Conservation (phyloP, 305 asterid species). For the Fraxinus albicans region DNA sequence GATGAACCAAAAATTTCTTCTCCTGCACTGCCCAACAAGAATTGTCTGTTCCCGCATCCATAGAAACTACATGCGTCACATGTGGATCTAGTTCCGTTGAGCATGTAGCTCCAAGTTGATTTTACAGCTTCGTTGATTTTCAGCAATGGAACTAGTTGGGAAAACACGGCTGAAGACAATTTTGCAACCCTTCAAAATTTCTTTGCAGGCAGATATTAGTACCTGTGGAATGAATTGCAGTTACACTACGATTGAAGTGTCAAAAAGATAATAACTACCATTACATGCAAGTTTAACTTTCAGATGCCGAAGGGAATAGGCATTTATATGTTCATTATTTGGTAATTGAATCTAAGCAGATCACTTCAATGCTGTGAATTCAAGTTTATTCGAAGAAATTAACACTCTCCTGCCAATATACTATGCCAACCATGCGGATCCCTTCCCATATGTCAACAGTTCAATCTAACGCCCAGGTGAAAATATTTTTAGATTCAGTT, state of each 20-base stretch:
- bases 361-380: neutral
- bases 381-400: neutral
- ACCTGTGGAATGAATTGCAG: constrained; percentile 35
- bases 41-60: constrained; percentile 59
- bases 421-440: neutral
- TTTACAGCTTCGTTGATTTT: constrained; percentile 57
- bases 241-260: neutral
- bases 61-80: constrained; percentile 66
- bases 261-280: neutral
- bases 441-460: neutral
- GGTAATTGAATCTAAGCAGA: neutral
- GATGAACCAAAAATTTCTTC: constrained; percentile 55
- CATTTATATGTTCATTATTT: neutral
- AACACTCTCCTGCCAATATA: neutral
- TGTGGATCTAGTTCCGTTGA: constrained; percentile 40
- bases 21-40: constrained; percentile 54
- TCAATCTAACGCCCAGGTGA: neutral
- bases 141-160: constrained; percentile 52
- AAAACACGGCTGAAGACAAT: constrained; percentile 58
- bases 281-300: neutral
- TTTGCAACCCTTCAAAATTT: constrained; percentile 53
- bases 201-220: constrained; percentile 48
- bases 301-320: neutral
- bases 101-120: constrained; percentile 71
- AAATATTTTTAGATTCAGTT: neutral